phyloP scores from a whole-genome alignment of 1,284 basidiomycete species.

The Ustilago esculenta region DNA sequence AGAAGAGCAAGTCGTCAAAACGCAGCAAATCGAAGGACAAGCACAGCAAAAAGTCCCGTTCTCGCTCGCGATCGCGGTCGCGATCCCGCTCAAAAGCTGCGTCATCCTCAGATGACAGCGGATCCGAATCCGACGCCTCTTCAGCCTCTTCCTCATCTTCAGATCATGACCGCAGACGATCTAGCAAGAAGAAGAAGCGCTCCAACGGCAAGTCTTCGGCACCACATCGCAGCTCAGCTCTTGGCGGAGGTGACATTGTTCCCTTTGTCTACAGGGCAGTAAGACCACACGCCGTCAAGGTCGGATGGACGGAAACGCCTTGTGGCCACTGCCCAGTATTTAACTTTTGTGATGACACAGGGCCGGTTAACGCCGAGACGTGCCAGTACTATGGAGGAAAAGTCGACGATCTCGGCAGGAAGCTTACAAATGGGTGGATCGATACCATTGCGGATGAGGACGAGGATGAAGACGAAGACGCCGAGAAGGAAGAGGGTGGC shows the following conservation, averaged over 20 bases:
- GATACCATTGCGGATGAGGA: conserved; percentile 30
- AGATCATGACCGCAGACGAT: conserved; percentile 15
- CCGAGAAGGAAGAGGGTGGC: conserved; percentile 4
- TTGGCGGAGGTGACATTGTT: conserved; percentile 14
- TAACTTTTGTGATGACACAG: conserved; percentile 57
- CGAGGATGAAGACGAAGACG: conserved; percentile 31
- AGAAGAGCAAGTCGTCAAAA: conserved; percentile 17
- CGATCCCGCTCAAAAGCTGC: conserved; percentile 24
- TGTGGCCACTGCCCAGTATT: conserved; percentile 62
- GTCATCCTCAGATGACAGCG: conserved; percentile 24
- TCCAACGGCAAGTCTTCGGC: conserved; percentile 25
- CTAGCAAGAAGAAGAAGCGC: conserved; percentile 23
- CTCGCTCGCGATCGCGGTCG: conserved; percentile 22
- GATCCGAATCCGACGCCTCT: conserved; percentile 24
- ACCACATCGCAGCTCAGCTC: not conserved
- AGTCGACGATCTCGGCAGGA: conserved; percentile 42
- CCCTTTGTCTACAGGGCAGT: conserved; percentile 58
- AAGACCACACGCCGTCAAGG: conserved; percentile 39
- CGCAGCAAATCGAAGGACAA: conserved; percentile 13
- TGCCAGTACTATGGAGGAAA: conserved; percentile 57
- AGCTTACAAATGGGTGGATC: conserved; percentile 42
- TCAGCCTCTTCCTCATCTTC: conserved; percentile 17
- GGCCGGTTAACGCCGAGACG: conserved; percentile 57
- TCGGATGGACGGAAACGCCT: conserved; percentile 56
- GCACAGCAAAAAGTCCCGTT: conserved; percentile 8